Base-by-base conservation (phyloP, 192 early-diverging fungal species). In the Cetraspora pellucida region DNA sequence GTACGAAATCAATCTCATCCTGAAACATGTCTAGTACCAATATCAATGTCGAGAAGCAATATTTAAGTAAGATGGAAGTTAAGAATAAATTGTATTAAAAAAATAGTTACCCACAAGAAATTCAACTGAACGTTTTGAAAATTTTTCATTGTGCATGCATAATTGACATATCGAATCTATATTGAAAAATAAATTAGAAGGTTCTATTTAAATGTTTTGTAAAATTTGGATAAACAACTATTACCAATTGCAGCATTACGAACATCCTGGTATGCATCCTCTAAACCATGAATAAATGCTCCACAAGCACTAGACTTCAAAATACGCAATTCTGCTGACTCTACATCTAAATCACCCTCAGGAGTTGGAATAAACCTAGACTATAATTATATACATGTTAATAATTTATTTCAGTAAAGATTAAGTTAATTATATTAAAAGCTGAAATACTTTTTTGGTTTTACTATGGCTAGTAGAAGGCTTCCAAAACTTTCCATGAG, bases 261-360 rank as follows among this genome's bases (percentile, higher is more conserved):
- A 45, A 99, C 96, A 27, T 90, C 90, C 66, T 92, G 89, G 82
- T 90, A 96, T 84, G 98, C 95, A 83, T 99, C 97, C 77, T 99
- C 97, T 44, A 97, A 85, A 3, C 95, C 96, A 80, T 96, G 96
- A 16, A 99, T 91, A 88, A 99, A 99, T 0, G 94, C 94, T 9
- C 97, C 97, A 74, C 90, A 95, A 3, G 93, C 92, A 37, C 93
- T 91, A 0, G 94, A 91, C 70, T 95, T 94, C 47, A 94, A 77
- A 25, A 95, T 75, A 54, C 84, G 81, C 76, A 92, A 86, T 46
- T 92, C 89, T 27, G 91, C 85, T 11, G 90, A 87, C 31, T 89
- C 86, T 0, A 90, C 92, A 75, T 92, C 90, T 54, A 87, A 78
- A 76, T 93, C 91, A 21, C 91, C 93, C 25, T 88, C 84, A 6